Evolutionary conservation across 345 rosid species (phyloP).

Genomic region (Euphorbia peplus): DNA sequence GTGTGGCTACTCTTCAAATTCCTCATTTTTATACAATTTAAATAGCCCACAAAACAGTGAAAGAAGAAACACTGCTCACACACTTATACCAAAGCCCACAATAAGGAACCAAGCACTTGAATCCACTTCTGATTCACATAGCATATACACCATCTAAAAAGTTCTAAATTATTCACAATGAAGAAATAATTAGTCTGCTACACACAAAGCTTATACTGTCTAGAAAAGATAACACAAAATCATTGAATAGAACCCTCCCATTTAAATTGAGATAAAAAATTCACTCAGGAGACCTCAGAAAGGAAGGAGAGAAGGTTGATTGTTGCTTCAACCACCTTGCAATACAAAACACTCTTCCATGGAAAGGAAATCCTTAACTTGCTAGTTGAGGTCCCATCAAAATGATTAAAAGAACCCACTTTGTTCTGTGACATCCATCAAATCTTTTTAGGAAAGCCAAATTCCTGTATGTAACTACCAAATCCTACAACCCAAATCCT

Average conservation of each 20-base stretch:
- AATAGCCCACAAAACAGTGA: neutral
- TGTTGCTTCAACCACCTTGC: neutral
- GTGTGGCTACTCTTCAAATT: neutral
- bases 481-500: neutral
- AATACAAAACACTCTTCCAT: neutral
- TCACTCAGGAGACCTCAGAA: neutral
- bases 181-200: neutral
- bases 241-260: neutral
- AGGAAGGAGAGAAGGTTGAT: neutral
- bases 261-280: neutral
- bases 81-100: neutral
- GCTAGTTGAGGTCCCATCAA: neutral
- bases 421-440: neutral
- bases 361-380: neutral
- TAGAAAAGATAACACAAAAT: neutral
- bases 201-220: neutral
- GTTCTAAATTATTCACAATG: neutral
- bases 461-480: neutral
- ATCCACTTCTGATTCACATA: neutral
- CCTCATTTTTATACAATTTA: neutral
- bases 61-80: neutral
- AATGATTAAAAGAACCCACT: neutral
- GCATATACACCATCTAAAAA: neutral
- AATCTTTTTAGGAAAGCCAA: neutral
- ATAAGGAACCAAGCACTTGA: neutral